A percentile compares a stretch with the other conserved stretches of the same genome.
These are phyloP conservation scores for Suhomyces canberraensis DNA, from an alignment of 805 yeast genomes.

Conservation along the genomic window DNA sequence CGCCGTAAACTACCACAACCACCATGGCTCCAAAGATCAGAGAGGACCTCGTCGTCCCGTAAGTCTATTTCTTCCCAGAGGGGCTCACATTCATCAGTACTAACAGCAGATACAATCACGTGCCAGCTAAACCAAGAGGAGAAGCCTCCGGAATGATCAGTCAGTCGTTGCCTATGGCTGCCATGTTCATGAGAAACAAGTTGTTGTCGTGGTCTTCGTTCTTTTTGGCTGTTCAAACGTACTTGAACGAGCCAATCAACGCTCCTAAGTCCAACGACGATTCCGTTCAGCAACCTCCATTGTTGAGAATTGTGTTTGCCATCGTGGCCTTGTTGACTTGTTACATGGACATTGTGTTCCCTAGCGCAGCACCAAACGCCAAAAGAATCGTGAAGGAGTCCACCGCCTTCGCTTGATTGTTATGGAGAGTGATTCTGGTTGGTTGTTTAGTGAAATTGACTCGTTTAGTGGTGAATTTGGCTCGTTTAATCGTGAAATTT, in stretches of 20 bases:
- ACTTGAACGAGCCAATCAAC: conserved; percentile 42
- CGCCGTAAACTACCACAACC: neutral
- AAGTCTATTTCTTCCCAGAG: conserved; percentile 11
- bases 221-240: conserved; percentile 48
- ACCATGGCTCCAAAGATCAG: conserved; percentile 26
- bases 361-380: conserved; percentile 25
- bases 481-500: too few species aligned
- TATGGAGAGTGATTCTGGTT: too few species aligned
- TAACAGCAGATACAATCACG: conserved; percentile 39
- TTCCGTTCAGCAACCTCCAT: conserved; percentile 40
- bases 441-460: too few species aligned
- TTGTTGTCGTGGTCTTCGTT: conserved; percentile 56
- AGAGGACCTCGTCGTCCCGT: conserved; percentile 34
- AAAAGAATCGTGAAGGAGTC: too few species aligned
- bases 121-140: conserved; percentile 46
- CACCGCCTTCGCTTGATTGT: too few species aligned
- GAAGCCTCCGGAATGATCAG: conserved; percentile 46
- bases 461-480: too few species aligned
- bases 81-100: neutral
- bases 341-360: conserved; percentile 52
- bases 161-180: conserved; percentile 66
- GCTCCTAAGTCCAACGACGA: conserved; percentile 23
- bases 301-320: conserved; percentile 46
- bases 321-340: conserved; percentile 49
- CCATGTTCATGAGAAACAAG: conserved; percentile 62